Evolutionary conservation across 768 basidiomycete genomes (phyloP).

Genomic region (Boletus tomentosulus): DNA sequence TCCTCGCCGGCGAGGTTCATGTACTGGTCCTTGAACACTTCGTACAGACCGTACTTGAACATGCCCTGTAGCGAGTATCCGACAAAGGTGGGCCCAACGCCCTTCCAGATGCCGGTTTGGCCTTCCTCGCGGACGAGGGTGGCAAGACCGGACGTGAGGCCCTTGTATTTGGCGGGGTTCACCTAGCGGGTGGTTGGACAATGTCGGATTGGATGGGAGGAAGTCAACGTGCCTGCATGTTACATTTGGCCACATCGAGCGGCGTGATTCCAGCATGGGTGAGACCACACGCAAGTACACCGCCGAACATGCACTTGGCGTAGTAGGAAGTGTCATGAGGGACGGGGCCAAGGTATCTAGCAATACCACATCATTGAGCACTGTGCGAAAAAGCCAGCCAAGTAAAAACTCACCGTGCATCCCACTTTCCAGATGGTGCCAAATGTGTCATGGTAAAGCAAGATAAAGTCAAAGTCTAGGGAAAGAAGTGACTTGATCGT

Average conservation of each 20-base stretch:
- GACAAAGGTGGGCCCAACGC: slow-evolving; percentile 87
- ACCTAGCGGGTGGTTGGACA: slow-evolving; percentile 42
- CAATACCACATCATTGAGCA: background rate
- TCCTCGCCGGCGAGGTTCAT: slow-evolving; percentile 89
- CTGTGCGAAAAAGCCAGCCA: background rate
- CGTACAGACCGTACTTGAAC: slow-evolving; percentile 99
- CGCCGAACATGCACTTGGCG: slow-evolving; percentile 83
- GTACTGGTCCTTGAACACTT: slow-evolving; percentile 92
- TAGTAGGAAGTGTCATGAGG: slow-evolving; percentile 76
- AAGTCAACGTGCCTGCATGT: slow-evolving; percentile 68
- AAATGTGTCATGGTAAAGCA: slow-evolving; percentile 48
- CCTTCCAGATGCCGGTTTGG: slow-evolving; percentile 86
- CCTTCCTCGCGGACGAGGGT: slow-evolving; percentile 79
- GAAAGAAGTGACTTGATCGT: slow-evolving; percentile 9
- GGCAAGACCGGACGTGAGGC: slow-evolving; percentile 56
- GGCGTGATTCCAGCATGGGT: slow-evolving; percentile 88
- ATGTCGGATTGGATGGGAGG: too few species aligned
- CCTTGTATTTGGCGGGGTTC: slow-evolving; percentile 69
- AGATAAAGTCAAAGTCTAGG: slow-evolving; percentile 27
- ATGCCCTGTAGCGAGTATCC: slow-evolving; percentile 95
- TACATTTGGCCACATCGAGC: slow-evolving; percentile 85
- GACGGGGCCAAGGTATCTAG: slow-evolving; percentile 66
- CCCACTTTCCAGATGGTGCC: slow-evolving; percentile 60
- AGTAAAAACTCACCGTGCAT: slow-evolving; percentile 49
- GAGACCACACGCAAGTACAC: slow-evolving; percentile 80